Conservation (phyloP, 768 basidiomycete genomes). For the Dictyophora rubrovolvata region DNA sequence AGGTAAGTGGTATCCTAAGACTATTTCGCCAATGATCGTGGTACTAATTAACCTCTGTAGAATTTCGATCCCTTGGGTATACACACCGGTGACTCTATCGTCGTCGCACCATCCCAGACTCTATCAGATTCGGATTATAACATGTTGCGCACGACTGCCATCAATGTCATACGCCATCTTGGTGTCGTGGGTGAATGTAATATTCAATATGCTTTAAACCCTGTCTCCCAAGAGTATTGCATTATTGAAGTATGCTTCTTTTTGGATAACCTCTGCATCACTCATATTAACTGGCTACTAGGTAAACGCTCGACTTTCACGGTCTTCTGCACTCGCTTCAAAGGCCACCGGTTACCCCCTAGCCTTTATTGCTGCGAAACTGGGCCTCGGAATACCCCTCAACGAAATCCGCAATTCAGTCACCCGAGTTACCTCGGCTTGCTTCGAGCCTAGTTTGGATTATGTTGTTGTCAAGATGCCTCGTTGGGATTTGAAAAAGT, state of each 20-base stretch:
- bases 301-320: slow-evolving; percentile 96
- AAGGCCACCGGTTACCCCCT: slow-evolving; percentile 98
- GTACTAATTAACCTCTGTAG: slow-evolving; percentile 29
- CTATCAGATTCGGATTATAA: slow-evolving; percentile 99
- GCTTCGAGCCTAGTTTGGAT: slow-evolving; percentile 96
- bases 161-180: slow-evolving; percentile 97
- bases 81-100: slow-evolving; percentile 97
- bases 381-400: slow-evolving; percentile 92
- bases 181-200: slow-evolving; percentile 98
- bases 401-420: slow-evolving; percentile 98
- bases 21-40: not conserved
- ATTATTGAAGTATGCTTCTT: slow-evolving; percentile 78
- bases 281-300: slow-evolving; percentile 15
- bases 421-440: slow-evolving; percentile 91
- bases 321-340: slow-evolving; percentile 94
- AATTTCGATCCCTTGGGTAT: slow-evolving; percentile 99
- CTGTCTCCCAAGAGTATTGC: slow-evolving; percentile 90
- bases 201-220: slow-evolving; percentile 97
- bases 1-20: slow-evolving; percentile 48
- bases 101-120: slow-evolving; percentile 95
- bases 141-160: slow-evolving; percentile 96
- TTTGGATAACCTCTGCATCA: not conserved
- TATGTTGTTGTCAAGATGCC: slow-evolving; percentile 98
- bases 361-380: slow-evolving; percentile 96
- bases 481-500: slow-evolving; percentile 98